Evolutionary conservation across 257 asterid species (phyloP), one percentile per base, ranked within the genome.

Genomic region (Fraxinus anomala): DNA sequence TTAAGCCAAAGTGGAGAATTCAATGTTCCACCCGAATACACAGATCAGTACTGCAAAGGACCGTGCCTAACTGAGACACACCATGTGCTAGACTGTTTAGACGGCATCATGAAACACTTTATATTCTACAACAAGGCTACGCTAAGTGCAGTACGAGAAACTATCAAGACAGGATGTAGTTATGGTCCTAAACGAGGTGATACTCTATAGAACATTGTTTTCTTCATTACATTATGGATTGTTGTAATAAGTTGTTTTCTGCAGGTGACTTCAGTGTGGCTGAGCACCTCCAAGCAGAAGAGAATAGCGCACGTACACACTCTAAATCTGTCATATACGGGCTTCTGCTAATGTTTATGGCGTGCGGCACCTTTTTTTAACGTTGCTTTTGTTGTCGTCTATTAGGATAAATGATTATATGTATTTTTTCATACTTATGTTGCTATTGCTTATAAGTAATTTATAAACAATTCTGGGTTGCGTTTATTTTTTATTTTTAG

Each of bases 141-240:
- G 3, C 40, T 89, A 67, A 13, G 61, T 16, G 89, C 85, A 10
- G 84, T 93, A 6, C 82, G 87, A 11, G 88, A 89, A 47, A 86
- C 96, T 0, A 75, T 93, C 72, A 83, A 90, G 82, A 75, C 86
- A 16, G 97, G 97, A 70, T 93, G 98, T 73, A 75, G 90, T 80
- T 65, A 87, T 49, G 98, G 98, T 47, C 94, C 95, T 37, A 68
- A 85, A 75, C 84, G 94, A 88, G 98, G 97, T 92, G 44, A 12
- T 12, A 2, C n/a, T 1, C 23, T 42, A 2, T 2, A 26, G 4
- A 2, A 12, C 42, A 69, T 9, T 65, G 28, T 59, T 21, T 51
- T 70, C 14, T 71, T 24, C 14, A 34, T 42, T 13, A 42, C 17
- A 12, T 73, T 11, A 17, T 26, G 65, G 39, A 40, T 9, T 66